Conservation (phyloP, 208 protist genomes). For the Wallacemonas sp. region DNA sequence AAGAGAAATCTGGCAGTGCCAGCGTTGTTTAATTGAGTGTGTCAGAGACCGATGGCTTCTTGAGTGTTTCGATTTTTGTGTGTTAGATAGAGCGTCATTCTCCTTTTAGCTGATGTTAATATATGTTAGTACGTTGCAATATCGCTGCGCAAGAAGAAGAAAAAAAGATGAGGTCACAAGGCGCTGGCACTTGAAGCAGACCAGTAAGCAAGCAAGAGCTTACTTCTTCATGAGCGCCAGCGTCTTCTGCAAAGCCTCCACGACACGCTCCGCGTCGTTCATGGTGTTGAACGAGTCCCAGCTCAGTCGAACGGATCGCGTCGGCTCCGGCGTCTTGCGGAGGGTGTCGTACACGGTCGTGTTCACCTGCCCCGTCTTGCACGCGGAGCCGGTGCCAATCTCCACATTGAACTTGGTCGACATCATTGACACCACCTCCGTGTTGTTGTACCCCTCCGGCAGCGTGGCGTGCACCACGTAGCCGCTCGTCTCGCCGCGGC, state of each 20-base stretch:
- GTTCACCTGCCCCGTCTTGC: slow-evolving; percentile 72
- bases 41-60: too few relatives aligned
- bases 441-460: slow-evolving; percentile 68
- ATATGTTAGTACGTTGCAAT: too few relatives aligned
- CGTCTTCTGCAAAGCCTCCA: slow-evolving; percentile 51
- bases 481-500: slow-evolving; percentile 76
- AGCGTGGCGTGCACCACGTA: slow-evolving; percentile 84
- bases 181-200: too few relatives aligned
- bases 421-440: slow-evolving; percentile 65
- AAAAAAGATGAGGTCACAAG: neutral
- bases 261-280: slow-evolving; percentile 54
- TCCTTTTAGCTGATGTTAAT: too few relatives aligned
- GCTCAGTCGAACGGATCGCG: slow-evolving; percentile 67
- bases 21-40: too few relatives aligned
- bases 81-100: too few relatives aligned
- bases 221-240: slow-evolving; percentile 34
- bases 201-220: too few relatives aligned
- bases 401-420: slow-evolving; percentile 74
- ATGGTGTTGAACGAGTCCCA: slow-evolving; percentile 75
- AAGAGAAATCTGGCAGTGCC: slow-evolving; percentile 12
- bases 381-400: slow-evolving; percentile 82
- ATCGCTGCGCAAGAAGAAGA: slow-evolving; percentile 16
- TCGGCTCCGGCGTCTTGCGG: slow-evolving; percentile 52
- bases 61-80: too few relatives aligned
- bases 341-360: slow-evolving; percentile 84